Base-by-base conservation (phyloP, 1,284 basidiomycete genomes). In the Hemileia vastatrix region DNA sequence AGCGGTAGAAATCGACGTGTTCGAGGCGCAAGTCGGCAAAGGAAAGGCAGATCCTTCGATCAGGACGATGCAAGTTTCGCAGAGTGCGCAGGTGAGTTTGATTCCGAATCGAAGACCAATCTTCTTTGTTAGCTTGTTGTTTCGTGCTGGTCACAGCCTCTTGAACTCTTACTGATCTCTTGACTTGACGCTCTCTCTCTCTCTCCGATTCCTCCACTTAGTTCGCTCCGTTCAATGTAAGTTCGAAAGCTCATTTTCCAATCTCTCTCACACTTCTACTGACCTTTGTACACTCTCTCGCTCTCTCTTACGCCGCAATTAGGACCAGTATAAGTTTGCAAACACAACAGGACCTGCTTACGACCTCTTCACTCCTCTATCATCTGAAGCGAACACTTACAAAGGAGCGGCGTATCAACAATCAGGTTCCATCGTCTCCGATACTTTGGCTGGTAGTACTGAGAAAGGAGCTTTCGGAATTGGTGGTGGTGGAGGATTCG, bases 1-100 rank as follows among this genome's bases (percentile, higher is more conserved):
- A 0, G 87, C 89, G 0, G 90, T 90, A 4, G 90, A 93, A 77
- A 90, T 94, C 62, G 87, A 90, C 77, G 78, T 89, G 44, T 80
- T 90, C 64, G 87, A 90, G 74, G 87, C 86, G 4, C 81, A 84
- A 67, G 79, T 78, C 66, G 80, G 81, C 77, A 84, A 83, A 71
- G 33, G 66, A n/a, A 18, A 49, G n/a, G 8, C 56, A 55, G 27
- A 27, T 27, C 27, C 27, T 27, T 27, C 27, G 27, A 27, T 27
- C 27, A 72, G 74, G 54, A 67, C 73, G 31, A 84, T 84, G 51
- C 77, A 84, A 68, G 86, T 85, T 1, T 90, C 88, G 2, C 89
- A 91, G 76, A 87, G 84, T 65, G 81, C 81, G 68, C 88, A 91
- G 76, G 76, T 81, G 27, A 27, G 27, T 27, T 27, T 27, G 27